These are phyloP conservation scores for Zymoseptoria pseudotritici DNA, from an alignment of 2,329 filamentous ascomycete species.

Conservation along the genomic window DNA sequence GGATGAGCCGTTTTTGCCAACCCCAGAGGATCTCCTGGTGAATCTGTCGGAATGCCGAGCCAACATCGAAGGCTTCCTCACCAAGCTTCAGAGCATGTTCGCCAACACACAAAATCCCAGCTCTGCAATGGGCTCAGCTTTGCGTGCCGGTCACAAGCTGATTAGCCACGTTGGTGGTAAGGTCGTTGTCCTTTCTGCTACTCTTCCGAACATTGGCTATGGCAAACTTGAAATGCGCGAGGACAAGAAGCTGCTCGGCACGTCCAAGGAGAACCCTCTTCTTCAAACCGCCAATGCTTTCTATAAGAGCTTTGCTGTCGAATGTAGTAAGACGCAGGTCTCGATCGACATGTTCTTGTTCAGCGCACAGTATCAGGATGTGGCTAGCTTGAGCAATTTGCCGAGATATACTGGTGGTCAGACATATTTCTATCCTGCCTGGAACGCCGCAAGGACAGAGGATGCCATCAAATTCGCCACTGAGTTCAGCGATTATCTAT, in stretches of 20 bases:
- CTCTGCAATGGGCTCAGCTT: constrained; percentile 90
- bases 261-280: constrained; percentile 79
- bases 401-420: constrained; percentile 95
- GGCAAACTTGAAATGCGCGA: constrained; percentile 90
- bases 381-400: constrained; percentile 90
- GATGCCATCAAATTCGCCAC: constrained; percentile 97
- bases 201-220: constrained; percentile 79
- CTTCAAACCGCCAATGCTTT: constrained; percentile 92
- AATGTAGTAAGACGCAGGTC: constrained; percentile 98
- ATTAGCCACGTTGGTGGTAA: constrained; percentile 93
- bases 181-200: constrained; percentile 83
- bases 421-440: constrained; percentile 97
- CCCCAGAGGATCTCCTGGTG: constrained; percentile 84
- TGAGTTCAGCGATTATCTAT: constrained; percentile 96
- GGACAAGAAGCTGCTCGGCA: constrained; percentile 92
- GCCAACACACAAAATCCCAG: constrained; percentile 82
- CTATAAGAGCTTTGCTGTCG: constrained; percentile 98
- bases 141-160: constrained; percentile 89
- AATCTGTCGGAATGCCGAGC: constrained; percentile 80
- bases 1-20: constrained; percentile 92
- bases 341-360: constrained; percentile 98
- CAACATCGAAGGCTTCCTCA: constrained; percentile 85
- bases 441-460: constrained; percentile 88
- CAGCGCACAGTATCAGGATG: constrained; percentile 92
- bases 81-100: constrained; percentile 93